These are phyloP conservation scores for Pichia phayaonensis DNA, from an alignment of 805 yeast species.

Conservation along the genomic window DNA sequence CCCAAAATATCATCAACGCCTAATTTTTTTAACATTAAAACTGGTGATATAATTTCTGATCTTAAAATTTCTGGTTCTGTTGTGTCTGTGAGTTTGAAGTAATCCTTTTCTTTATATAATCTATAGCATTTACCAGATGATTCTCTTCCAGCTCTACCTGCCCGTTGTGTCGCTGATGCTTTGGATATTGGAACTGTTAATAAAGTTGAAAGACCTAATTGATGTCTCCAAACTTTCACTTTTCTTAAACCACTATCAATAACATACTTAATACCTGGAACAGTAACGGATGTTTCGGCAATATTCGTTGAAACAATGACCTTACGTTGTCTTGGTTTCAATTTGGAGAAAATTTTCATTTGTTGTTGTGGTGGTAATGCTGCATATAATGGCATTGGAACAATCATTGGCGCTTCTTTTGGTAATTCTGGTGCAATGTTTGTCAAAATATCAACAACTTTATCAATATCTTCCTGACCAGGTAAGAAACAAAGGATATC, in stretches of 20 bases:
- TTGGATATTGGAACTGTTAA: slow-evolving; percentile 88
- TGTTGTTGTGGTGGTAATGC: slow-evolving; percentile 85
- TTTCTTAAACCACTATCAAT: slow-evolving; percentile 89
- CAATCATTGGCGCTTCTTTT: slow-evolving; percentile 64
- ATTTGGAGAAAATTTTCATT: slow-evolving; percentile 63
- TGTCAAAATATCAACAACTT: slow-evolving; percentile 56
- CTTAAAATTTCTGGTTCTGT: slow-evolving; percentile 92
- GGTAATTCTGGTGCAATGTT: slow-evolving; percentile 60
- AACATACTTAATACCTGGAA: slow-evolving; percentile 88
- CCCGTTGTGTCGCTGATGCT: slow-evolving; percentile 90
- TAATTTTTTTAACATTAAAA: slow-evolving; percentile 72
- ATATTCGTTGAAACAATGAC: slow-evolving; percentile 89
- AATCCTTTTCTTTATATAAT: slow-evolving; percentile 70
- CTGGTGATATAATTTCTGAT: slow-evolving; percentile 77
- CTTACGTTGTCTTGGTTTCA: slow-evolving; percentile 65
- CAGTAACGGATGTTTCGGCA: slow-evolving; percentile 96
- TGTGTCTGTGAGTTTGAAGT: slow-evolving; percentile 53
- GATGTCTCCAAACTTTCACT: slow-evolving; percentile 92
- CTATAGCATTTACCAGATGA: slow-evolving; percentile 84
- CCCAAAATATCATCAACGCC: slow-evolving; percentile 76
- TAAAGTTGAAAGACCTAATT: slow-evolving; percentile 84
- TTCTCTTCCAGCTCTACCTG: slow-evolving; percentile 99
- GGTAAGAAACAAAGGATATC: slow-evolving; percentile 90
- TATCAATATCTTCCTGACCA: slow-evolving; percentile 97
- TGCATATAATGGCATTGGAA: slow-evolving; percentile 85